Evolutionary conservation across 2,329 filamentous ascomycete species (phyloP).

Genomic region (Verticillium albo-atrum): DNA sequence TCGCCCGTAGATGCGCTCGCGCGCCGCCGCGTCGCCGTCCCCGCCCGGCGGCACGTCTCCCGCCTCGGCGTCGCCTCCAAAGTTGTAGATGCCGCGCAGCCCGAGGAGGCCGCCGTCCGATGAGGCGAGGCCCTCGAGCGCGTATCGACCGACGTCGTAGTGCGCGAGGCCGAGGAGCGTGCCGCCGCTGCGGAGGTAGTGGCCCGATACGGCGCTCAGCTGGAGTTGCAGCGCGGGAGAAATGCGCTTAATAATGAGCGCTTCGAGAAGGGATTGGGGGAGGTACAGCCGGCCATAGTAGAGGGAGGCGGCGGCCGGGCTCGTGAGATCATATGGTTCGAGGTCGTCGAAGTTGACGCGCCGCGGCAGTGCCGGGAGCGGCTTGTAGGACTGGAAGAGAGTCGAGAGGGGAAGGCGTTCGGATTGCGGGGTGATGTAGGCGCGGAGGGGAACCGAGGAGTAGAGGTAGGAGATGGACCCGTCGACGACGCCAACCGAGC

Average conservation of each 20-base stretch:
- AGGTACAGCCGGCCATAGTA: constrained; percentile 78
- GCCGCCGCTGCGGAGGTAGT: constrained; percentile 67
- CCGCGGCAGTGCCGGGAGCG: constrained; percentile 59
- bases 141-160: constrained; percentile 84
- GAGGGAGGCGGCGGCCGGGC: constrained; percentile 44
- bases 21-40: constrained; percentile 27
- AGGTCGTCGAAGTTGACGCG: constrained; percentile 15
- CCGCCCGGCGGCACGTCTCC: constrained; percentile 6
- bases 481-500: constrained; percentile 85
- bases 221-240: constrained; percentile 75
- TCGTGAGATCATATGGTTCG: constrained; percentile 1
- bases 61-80: constrained; percentile 64
- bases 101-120: constrained; percentile 89
- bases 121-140: constrained; percentile 83
- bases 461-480: constrained; percentile 97
- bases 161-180: constrained; percentile 70
- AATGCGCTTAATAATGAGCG: constrained; percentile 74
- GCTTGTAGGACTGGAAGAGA: constrained; percentile 77
- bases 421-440: constrained; percentile 63
- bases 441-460: constrained; percentile 73
- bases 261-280: constrained; percentile 81
- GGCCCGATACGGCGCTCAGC: constrained; percentile 72
- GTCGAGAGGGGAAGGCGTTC: constrained; percentile 70
- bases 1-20: constrained; percentile 67
- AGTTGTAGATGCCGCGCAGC: constrained; percentile 88